Conservation (phyloP, 2,329 filamentous ascomycete genomes). For the Atkinsonella hypoxylon region DNA sequence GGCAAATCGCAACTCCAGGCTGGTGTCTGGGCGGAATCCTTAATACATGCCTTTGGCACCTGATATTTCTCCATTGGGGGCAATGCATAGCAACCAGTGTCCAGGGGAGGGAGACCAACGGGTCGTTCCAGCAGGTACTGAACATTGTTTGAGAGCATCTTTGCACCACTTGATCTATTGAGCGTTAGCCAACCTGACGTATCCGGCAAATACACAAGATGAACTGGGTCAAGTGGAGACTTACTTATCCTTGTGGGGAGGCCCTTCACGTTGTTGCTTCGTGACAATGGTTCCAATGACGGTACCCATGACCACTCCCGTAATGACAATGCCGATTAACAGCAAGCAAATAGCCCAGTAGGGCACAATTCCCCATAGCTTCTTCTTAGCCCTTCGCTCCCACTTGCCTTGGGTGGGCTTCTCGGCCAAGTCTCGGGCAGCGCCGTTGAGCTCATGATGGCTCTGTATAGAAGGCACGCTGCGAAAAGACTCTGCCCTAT, state of each 20-base stretch:
- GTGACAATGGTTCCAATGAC: constrained; percentile 25
- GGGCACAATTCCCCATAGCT: constrained; percentile 46
- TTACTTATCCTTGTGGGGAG: constrained; percentile 14
- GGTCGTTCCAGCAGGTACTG: constrained; percentile 38
- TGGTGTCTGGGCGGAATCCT: constrained; percentile 37
- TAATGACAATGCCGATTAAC: constrained; percentile 34
- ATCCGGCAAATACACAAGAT: not conserved
- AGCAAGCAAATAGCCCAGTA: constrained; percentile 48
- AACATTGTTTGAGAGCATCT: constrained; percentile 32
- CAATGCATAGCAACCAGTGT: constrained; percentile 44
- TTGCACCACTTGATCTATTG: constrained; percentile 12
- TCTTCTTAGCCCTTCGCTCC: constrained; percentile 40
- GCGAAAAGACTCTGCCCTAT: constrained; percentile 33
- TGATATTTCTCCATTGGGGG: constrained; percentile 39
- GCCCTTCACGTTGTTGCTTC: constrained; percentile 6
- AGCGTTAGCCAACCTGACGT: not conserved
- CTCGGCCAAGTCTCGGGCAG: constrained; percentile 32
- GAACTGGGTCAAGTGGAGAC: constrained; percentile 1
- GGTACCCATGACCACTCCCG: constrained; percentile 44
- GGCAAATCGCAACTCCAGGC: constrained; percentile 54
- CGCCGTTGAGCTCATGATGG: constrained; percentile 42
- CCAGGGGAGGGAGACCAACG: constrained; percentile 36
- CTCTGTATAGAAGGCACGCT: constrained; percentile 33
- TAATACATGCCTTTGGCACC: constrained; percentile 43
- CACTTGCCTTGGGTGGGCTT: constrained; percentile 38